Conservation (phyloP, 495 filamentous ascomycete species). For the Tirmania nivea region DNA sequence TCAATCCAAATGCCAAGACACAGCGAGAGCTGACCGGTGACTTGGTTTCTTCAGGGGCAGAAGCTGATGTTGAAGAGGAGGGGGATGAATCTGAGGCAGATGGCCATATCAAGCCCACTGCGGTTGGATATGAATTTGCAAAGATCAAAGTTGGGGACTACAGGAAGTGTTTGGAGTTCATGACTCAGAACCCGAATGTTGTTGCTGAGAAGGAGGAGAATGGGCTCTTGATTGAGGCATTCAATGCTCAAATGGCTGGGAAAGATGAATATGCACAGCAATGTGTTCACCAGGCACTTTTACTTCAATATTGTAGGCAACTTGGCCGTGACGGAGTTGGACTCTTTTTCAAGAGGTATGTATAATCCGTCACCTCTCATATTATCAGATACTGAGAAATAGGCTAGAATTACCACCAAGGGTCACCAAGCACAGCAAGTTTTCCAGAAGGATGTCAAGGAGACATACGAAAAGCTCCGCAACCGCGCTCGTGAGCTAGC, state of each 20-base stretch:
- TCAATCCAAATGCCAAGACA: slow-evolving; percentile 37
- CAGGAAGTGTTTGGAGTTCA: slow-evolving; percentile 46
- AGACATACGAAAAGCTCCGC: slow-evolving; percentile 64
- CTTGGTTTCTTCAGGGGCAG: slow-evolving; percentile 31
- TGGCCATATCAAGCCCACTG: slow-evolving; percentile 49
- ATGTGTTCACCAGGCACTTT: slow-evolving; percentile 80
- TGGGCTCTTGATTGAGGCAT: slow-evolving; percentile 71
- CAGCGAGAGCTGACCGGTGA: slow-evolving; percentile 1
- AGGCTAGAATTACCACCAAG: slow-evolving; percentile 55
- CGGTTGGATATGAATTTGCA: slow-evolving; percentile 55
- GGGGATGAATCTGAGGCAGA: slow-evolving; percentile 38
- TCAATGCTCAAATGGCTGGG: slow-evolving; percentile 58
- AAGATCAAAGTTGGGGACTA: slow-evolving; percentile 61
- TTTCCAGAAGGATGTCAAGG: slow-evolving; percentile 78
- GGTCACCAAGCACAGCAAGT: slow-evolving; percentile 81
- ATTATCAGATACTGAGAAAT: slow-evolving; percentile 1
- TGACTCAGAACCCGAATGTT: slow-evolving; percentile 50
- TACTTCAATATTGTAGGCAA: slow-evolving; percentile 83
- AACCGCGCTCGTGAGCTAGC: slow-evolving; percentile 58
- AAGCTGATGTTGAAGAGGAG: slow-evolving; percentile 35
- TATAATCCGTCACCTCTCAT: background rate
- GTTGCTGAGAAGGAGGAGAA: slow-evolving; percentile 78
- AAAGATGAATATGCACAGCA: slow-evolving; percentile 57
- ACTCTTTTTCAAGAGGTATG: slow-evolving; percentile 74
- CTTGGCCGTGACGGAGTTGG: slow-evolving; percentile 72